Evolutionary conservation across 148 eudicot genomes (phyloP), one percentile per base, ranked within the genome.

Genomic region (Camellia granthamiana): DNA sequence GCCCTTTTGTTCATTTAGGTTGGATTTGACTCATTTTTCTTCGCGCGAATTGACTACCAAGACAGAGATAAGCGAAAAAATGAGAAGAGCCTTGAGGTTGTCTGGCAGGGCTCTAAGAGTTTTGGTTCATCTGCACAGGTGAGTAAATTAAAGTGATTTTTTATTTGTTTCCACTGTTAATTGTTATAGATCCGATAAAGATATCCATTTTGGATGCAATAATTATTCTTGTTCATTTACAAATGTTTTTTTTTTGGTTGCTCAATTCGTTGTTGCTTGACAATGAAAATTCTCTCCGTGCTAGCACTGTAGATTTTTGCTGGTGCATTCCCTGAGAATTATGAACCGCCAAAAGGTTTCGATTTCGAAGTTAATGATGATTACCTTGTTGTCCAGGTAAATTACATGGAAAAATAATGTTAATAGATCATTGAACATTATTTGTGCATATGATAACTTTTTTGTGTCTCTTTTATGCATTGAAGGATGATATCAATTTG

Each of bases 41-140:
- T 97, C 79, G 94, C 88, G 67, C 92, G 99, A 72, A 97, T 92
- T 80, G 99, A 97, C 83, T 97, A 97, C 85, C 99, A 97, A 88
- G 99, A 97, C 65, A 84, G 93, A 83, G 90, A 75, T 73, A 94
- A 97, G 85, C 88, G 99, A 74, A 89, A 87, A 89, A 79, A 21
- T 77, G 97, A 97, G 70, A 97, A 94, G 89, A 87, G 75, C 56
- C 98, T 97, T 68, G 99, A 97, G 87, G 92, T 97, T 77, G 81
- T 97, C 72, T 97, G 99, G 99, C 92, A 84, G 83, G 99, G 95
- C 67, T 97, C 94, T 43, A 89, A 89, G 83, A 91, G 89, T 88
- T 88, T 91, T 80, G 94, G 98, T 42, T 83, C 98, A 54, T 89
- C 91, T 82, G 87, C 95, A 78, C 93, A 92, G 92, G 99, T 88